A percentile compares a stretch with the other conserved stretches of the same genome.
These are phyloP conservation scores for Teunomyces gatunensis DNA, from an alignment of 805 yeast genomes.

Conservation along the genomic window DNA sequence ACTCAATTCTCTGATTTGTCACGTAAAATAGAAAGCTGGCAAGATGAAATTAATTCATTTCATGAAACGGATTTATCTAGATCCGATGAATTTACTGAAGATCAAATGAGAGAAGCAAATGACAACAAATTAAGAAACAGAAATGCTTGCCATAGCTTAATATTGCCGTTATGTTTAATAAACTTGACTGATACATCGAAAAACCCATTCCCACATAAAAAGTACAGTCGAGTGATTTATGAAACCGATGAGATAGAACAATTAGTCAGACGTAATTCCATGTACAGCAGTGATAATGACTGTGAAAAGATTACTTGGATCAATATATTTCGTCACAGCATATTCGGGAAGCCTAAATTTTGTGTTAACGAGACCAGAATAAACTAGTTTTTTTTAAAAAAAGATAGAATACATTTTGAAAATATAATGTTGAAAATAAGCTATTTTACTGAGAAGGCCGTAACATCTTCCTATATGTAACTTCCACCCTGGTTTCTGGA, in stretches of 20 bases:
- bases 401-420: background rate
- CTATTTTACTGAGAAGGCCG: background rate
- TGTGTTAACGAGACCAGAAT: slow-evolving; percentile 17
- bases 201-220: slow-evolving; percentile 10
- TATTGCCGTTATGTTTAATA: too few species aligned
- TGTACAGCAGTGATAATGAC: slow-evolving; percentile 17
- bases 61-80: background rate
- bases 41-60: background rate
- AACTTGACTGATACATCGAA: too few species aligned
- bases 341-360: slow-evolving; percentile 47
- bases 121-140: background rate
- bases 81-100: background rate
- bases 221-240: slow-evolving; percentile 17
- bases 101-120: background rate
- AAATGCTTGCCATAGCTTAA: too few species aligned
- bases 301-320: slow-evolving; percentile 54
- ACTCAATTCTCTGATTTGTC: background rate
- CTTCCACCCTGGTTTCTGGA: background rate
- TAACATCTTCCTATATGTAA: background rate
- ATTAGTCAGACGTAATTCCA: background rate
- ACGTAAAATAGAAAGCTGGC: background rate
- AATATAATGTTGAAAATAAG: background rate
- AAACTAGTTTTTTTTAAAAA: background rate
- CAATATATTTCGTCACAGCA: slow-evolving; percentile 48
- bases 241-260: background rate